A percentile compares a stretch with the other conserved stretches of the same genome.
phyloP scores from a whole-genome alignment of 176 grass and related monocot genomes.

The Guadua angustifolia region DNA sequence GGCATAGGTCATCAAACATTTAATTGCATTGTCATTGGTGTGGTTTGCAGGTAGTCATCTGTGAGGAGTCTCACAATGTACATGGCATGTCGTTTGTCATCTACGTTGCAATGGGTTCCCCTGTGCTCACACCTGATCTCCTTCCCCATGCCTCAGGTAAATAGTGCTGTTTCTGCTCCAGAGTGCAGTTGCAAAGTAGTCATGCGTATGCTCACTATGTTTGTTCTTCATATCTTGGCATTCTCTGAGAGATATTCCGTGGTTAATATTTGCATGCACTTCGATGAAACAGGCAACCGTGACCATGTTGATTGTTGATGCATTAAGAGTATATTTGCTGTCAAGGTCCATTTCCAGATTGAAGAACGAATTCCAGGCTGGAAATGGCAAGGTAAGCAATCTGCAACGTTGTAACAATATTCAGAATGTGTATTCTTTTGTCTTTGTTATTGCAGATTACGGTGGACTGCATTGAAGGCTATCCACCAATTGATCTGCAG shows the following conservation, averaged over 20 bases:
- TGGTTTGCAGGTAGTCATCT: constrained; percentile 58
- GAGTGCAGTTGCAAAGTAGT: constrained; percentile 15
- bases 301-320: constrained; percentile 63
- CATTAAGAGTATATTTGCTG: constrained; percentile 61
- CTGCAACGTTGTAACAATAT: neutral
- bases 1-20: neutral
- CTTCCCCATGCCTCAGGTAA: constrained; percentile 64
- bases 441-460: constrained; percentile 60
- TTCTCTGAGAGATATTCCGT: constrained; percentile 9
- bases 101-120: constrained; percentile 46
- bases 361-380: constrained; percentile 71
- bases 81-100: constrained; percentile 68
- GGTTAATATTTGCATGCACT: constrained; percentile 26
- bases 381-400: constrained; percentile 75
- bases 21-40: neutral
- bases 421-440: neutral
- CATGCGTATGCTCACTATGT: neutral
- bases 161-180: constrained; percentile 17
- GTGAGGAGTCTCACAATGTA: constrained; percentile 61
- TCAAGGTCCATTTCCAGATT: constrained; percentile 76
- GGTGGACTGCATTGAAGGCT: constrained; percentile 65
- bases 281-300: constrained; percentile 62
- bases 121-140: constrained; percentile 49
- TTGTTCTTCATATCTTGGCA: neutral
- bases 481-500: constrained; percentile 57